These are phyloP conservation scores for Hypoxylon sp. DNA, from an alignment of 2,329 filamentous ascomycete species.

Conservation along the genomic window DNA sequence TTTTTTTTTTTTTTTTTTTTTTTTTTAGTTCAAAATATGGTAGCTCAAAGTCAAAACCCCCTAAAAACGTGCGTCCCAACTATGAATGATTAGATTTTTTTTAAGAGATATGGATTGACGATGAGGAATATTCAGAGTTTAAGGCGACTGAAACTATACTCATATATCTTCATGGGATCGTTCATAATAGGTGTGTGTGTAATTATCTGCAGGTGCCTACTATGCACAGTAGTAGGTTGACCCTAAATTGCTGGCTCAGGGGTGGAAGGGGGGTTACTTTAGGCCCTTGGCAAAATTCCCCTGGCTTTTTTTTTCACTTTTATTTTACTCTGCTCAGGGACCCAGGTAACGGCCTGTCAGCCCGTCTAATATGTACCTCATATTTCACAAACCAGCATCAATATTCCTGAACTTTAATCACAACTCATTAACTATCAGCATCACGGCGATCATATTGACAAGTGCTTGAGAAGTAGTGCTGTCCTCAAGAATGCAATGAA, in stretches of 20 bases:
- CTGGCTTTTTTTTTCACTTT: slow-evolving; percentile 11
- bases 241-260: slow-evolving; percentile 16
- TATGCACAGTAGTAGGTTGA: too few species aligned
- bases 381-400: slow-evolving; percentile 25
- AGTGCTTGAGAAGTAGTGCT: background rate
- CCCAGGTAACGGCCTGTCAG: slow-evolving; percentile 10
- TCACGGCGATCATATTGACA: slow-evolving; percentile 16
- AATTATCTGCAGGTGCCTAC: background rate
- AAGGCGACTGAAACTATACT: background rate
- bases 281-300: slow-evolving; percentile 26
- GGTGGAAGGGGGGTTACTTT: slow-evolving; percentile 4
- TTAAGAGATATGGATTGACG: background rate
- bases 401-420: slow-evolving; percentile 21
- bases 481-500: background rate
- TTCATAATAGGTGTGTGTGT: slow-evolving; percentile 5
- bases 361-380: slow-evolving; percentile 15
- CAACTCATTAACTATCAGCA: slow-evolving; percentile 14
- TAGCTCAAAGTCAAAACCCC: background rate
- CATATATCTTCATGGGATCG: background rate
- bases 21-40: background rate
- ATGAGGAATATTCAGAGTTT: background rate
- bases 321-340: slow-evolving; percentile 19
- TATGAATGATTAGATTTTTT: background rate
- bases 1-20: too few species aligned
- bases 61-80: background rate